Percentiles rank a stretch among this genome's conserved stretches.
Evolutionary conservation across 1,284 basidiomycete genomes (phyloP).

Genomic region (Heterobasidion irregulare): DNA sequence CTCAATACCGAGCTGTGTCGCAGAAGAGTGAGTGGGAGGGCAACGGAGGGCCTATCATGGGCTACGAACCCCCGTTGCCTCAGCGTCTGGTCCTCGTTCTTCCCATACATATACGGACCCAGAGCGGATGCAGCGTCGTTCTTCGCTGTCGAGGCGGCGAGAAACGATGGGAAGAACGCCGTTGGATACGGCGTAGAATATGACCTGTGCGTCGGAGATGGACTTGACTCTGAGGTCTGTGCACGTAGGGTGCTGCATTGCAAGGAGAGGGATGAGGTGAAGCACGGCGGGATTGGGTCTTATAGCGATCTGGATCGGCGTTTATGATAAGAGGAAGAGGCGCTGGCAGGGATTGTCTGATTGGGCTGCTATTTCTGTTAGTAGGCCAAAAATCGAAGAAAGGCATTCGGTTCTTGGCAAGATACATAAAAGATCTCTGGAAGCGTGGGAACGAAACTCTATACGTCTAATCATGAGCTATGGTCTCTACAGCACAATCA

Average conservation of each 20-base stretch:
- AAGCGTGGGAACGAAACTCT: slow-evolving; percentile 11
- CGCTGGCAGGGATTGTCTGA: background rate
- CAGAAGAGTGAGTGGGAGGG: slow-evolving; percentile 3
- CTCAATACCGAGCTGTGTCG: slow-evolving; percentile 53
- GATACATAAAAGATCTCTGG: background rate
- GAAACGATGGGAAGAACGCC: slow-evolving; percentile 30
- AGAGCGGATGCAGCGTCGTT: slow-evolving; percentile 32
- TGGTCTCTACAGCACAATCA: background rate
- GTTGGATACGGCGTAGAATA: slow-evolving; percentile 33
- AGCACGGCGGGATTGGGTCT: slow-evolving; percentile 7
- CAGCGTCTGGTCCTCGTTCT: slow-evolving; percentile 28
- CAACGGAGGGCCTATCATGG: slow-evolving; percentile 2
- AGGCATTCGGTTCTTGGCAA: background rate
- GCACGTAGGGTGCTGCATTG: slow-evolving; percentile 39
- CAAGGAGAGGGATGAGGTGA: background rate
- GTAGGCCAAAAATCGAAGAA: background rate
- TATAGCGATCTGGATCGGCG: slow-evolving; percentile 4
- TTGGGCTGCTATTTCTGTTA: background rate
- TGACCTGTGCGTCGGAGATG: slow-evolving; percentile 31
- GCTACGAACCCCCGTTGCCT: slow-evolving; percentile 26
- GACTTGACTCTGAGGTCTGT: slow-evolving; percentile 29
- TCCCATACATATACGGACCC: slow-evolving; percentile 41
- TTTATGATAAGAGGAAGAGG: slow-evolving; percentile 9
- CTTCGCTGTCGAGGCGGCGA: slow-evolving; percentile 32
- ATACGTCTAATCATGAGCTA: slow-evolving; percentile 14